Evolutionary conservation across 805 yeast species (phyloP).

Genomic region (Sugiyamaella valdiviana): DNA sequence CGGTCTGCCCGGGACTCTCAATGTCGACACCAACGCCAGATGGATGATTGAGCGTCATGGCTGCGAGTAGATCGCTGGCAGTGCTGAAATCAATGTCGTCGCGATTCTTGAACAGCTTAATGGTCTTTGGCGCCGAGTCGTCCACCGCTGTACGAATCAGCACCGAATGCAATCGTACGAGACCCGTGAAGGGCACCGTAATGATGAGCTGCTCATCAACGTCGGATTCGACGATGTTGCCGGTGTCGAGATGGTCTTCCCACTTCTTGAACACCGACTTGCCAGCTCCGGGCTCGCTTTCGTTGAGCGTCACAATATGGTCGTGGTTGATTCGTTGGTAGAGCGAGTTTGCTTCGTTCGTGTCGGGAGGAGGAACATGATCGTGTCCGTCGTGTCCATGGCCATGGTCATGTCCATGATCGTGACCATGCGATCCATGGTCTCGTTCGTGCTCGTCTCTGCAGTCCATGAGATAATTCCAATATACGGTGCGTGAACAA

Average conservation of each 20-base stretch:
- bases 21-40: slow-evolving; percentile 39
- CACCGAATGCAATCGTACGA: slow-evolving; percentile 67
- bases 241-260: slow-evolving; percentile 42
- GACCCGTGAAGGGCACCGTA: slow-evolving; percentile 72
- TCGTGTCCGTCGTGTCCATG: slow-evolving; percentile 35
- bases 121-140: slow-evolving; percentile 58
- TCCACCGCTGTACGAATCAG: slow-evolving; percentile 60
- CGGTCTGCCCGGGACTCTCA: slow-evolving; percentile 24
- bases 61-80: slow-evolving; percentile 43
- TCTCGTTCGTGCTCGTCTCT: slow-evolving; percentile 1
- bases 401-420: slow-evolving; percentile 23
- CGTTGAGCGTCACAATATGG: slow-evolving; percentile 58
- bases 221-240: slow-evolving; percentile 54
- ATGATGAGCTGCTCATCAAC: slow-evolving; percentile 76
- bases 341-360: slow-evolving; percentile 56
- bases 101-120: slow-evolving; percentile 69
- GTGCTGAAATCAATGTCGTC: slow-evolving; percentile 67
- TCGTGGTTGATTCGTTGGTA: slow-evolving; percentile 53
- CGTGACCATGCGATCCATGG: slow-evolving; percentile 9
- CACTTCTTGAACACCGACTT: slow-evolving; percentile 47
- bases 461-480: too few relatives aligned
- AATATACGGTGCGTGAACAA: too few relatives aligned
- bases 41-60: slow-evolving; percentile 57
- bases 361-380: slow-evolving; percentile 23
- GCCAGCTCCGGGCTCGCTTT: slow-evolving; percentile 47